Base-by-base conservation (phyloP, 2,329 filamentous ascomycete species). In the Tolypocladium tundrense region DNA sequence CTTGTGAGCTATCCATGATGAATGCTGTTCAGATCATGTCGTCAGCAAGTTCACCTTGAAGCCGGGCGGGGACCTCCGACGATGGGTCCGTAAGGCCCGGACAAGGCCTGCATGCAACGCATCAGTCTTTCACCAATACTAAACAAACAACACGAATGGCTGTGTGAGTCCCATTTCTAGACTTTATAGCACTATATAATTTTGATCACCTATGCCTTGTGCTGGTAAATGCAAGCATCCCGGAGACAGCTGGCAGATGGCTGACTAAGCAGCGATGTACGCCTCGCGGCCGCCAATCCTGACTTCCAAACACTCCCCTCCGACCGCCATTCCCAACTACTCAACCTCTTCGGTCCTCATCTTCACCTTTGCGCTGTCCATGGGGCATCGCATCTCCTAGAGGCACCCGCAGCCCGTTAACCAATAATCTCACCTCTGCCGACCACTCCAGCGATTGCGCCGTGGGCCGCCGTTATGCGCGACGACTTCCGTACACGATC, bases 381-480 rank as follows among this genome's bases (percentile, higher is more conserved):
- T 14, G 48, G 31, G 48, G 16, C 19, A 13, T 52, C 31, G 33
- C 31, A 19, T 13, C 2, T 33, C 10, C 27, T 50, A 51, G 48
- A 52, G 16, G 19, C 48, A 19, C 7, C 48, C 31, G 19, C 31
- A 37, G 31, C 31, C 27, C 31, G 11, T 11, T 9, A 31, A 9
- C 48, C 24, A 35, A 13, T 19, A n/a, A 51, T 50, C 16, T 14
- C 24, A 4, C 41, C 40, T 27, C 7, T 16, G 10, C 51, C 31
- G 24, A 39, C 9, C 11, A 16, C 19, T 41, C 11, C 43, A 50
- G 53, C 39, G 27, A 61, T 59, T 55, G 59, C 64, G 61, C 58
- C 60, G 65, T 65, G 53, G 60, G 55, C 59, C 61, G 61, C 66
- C 61, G 67, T 64, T 60, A 80, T 81, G 78, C 72, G 74, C 67